Evolutionary conservation across 179 eudicot genomes (phyloP), one percentile per base, ranked within the genome.

Genomic region (Gypsophila paniculata): DNA sequence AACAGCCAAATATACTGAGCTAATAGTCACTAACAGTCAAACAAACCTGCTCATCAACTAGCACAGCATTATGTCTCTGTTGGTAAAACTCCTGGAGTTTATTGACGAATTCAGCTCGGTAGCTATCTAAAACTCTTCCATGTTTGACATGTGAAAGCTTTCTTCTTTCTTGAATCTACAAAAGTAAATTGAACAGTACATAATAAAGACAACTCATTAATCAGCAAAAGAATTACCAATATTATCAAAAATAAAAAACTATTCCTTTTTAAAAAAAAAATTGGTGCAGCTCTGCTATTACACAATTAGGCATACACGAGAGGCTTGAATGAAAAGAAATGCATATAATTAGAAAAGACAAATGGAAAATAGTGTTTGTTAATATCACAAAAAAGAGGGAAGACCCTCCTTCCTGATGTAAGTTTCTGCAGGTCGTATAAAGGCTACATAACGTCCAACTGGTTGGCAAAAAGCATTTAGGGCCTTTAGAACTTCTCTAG

Each of bases 31-130:
- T 64, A 25, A 53, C 53, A 48, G 18, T 64, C 18, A 49, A 61
- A 64, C 75, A 69, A 34, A 92, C 98, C 96, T 90, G 89, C 80
- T 85, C 89, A 69, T 86, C 84, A 14, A 90, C 70, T 57, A 88
- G 74, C 79, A 90, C 70, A 71, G 85, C 87, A 80, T 82, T 88
- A 26, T 79, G 84, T 51, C 88, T 80, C 76, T 81, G 86, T 36
- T 76, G 76, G 87, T 85, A 76, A 75, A 62, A 77, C 44, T 92
- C 94, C 44, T 77, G 84, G 44, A 92, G 86, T 77, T 86, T 88
- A 76, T 80, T 85, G 69, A 83, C 79, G 80, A 66, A 65, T 72
- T 77, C 88, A 70, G 74, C 68, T 73, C 82, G 83, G 70, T 58
- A 57, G n/a, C 82, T 84, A 57, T 72, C 71, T 26, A 81, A 81